These are phyloP conservation scores for Trypanosoma mega DNA, from an alignment of 208 protist species.

Conservation along the genomic window DNA sequence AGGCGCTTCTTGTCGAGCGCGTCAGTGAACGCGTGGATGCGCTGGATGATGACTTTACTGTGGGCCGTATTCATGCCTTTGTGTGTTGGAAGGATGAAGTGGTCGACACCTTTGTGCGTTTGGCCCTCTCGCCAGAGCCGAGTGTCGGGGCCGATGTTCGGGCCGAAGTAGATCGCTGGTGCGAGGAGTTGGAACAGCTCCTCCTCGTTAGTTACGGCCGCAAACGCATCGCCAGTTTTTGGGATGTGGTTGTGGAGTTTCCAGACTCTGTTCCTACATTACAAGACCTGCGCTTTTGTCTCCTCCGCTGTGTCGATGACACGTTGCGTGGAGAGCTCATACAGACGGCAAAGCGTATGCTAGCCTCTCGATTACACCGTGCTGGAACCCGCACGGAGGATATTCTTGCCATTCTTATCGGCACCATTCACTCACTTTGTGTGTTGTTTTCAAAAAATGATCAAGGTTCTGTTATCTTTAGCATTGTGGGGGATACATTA, in stretches of 20 bases:
- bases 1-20: slow-evolving; percentile 46
- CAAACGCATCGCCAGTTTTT: slow-evolving; percentile 65
- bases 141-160: slow-evolving; percentile 25
- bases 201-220: slow-evolving; percentile 57
- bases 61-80: slow-evolving; percentile 44
- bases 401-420: slow-evolving; percentile 79
- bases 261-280: slow-evolving; percentile 76
- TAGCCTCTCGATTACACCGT: slow-evolving; percentile 74
- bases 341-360: slow-evolving; percentile 47
- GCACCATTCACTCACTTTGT: slow-evolving; percentile 77
- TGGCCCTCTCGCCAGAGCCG: slow-evolving; percentile 37
- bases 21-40: slow-evolving; percentile 44
- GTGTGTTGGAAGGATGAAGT: slow-evolving; percentile 66
- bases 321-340: slow-evolving; percentile 62
- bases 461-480: slow-evolving; percentile 67
- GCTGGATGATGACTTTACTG: slow-evolving; percentile 68
- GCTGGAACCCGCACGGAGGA: slow-evolving; percentile 85
- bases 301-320: slow-evolving; percentile 48
- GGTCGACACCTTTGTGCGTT: slow-evolving; percentile 67
- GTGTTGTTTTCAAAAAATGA: slow-evolving; percentile 76
- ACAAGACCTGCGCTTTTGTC: slow-evolving; percentile 75
- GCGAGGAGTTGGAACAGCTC: slow-evolving; percentile 56
- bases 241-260: slow-evolving; percentile 87
- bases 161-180: slow-evolving; percentile 61
- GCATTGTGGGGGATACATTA: slow-evolving; percentile 73